Percentiles rank a stretch among this genome's conserved stretches.
phyloP scores from a whole-genome alignment of 1,284 basidiomycete genomes.

The Malassezia sp. region DNA sequence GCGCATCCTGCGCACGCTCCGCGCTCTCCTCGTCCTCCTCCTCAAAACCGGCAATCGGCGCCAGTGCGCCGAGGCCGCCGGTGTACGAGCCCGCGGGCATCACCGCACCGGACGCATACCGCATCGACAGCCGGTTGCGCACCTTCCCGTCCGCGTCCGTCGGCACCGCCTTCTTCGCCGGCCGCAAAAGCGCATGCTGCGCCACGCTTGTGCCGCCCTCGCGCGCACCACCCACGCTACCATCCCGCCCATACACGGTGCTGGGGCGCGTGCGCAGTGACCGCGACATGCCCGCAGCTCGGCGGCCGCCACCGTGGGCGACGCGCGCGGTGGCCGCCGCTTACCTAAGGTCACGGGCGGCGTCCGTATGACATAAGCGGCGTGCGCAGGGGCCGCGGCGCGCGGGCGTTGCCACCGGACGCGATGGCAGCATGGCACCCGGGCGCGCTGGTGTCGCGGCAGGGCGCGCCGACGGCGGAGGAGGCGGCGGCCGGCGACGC shows the following conservation, averaged over 20 bases:
- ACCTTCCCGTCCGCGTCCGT: conserved; percentile 36
- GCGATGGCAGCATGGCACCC: conserved; percentile 8
- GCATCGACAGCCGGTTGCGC: conserved; percentile 42
- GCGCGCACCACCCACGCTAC: background rate
- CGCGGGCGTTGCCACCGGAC: background rate
- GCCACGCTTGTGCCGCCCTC: background rate
- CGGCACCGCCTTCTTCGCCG: conserved; percentile 11
- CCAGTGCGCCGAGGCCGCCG: conserved; percentile 1
- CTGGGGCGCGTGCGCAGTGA: conserved; percentile 41
- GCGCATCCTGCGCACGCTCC: background rate
- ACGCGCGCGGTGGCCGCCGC: background rate
- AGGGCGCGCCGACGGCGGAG: conserved; percentile 1
- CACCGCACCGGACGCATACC: conserved; percentile 32
- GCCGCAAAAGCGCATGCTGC: conserved; percentile 1
- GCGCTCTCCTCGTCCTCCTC: conserved; percentile 12
- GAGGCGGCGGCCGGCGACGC: background rate
- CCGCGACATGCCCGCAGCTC: conserved; percentile 36
- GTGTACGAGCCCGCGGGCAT: conserved; percentile 14
- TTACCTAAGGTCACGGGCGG: background rate
- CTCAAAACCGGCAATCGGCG: conserved; percentile 9
- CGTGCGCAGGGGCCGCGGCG: background rate
- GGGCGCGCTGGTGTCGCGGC: conserved; percentile 14
- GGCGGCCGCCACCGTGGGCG: too few relatives aligned
- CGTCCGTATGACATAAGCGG: background rate
- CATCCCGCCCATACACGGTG: conserved; percentile 38